Evolutionary conservation across 192 early-diverging fungal species (phyloP).

Genomic region (Coemansia sp.): DNA sequence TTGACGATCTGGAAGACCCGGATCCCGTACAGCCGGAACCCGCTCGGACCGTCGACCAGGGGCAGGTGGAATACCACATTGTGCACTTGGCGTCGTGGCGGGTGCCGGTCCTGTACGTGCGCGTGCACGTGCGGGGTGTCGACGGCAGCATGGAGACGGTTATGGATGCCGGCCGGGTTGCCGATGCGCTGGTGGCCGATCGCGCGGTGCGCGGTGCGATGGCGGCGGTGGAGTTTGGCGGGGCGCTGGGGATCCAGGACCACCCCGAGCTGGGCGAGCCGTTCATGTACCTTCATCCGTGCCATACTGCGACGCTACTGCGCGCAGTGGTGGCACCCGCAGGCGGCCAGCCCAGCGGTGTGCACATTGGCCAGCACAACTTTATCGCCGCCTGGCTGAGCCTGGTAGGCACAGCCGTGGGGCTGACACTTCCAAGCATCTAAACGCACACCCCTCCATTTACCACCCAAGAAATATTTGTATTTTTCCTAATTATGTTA

Average conservation of each 20-base stretch:
- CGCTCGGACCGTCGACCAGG: background rate
- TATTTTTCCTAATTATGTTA: too few relatives aligned
- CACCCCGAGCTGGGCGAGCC: constrained; percentile 35
- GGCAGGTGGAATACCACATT: constrained; percentile 30
- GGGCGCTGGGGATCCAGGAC: constrained; percentile 44
- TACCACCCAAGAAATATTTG: too few relatives aligned
- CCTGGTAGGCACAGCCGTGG: constrained; percentile 34
- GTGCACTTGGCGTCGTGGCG: constrained; percentile 38
- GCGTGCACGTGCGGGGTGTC: background rate
- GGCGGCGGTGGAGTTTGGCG: constrained; percentile 44
- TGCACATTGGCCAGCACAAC: constrained; percentile 7
- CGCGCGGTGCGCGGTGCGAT: constrained; percentile 16
- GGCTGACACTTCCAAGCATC: constrained; percentile 19
- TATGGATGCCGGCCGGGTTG: constrained; percentile 8
- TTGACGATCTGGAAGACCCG: constrained; percentile 1
- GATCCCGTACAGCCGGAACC: background rate
- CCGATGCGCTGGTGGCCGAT: constrained; percentile 17
- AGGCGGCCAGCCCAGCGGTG: background rate
- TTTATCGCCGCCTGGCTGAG: constrained; percentile 39
- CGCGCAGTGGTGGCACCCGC: constrained; percentile 10
- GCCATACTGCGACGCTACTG: constrained; percentile 44
- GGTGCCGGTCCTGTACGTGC: constrained; percentile 37
- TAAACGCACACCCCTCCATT: too few relatives aligned
- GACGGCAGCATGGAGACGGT: background rate
- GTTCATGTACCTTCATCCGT: constrained; percentile 44